Conservation (phyloP, 306 rosid genomes). For the Dryas alaskensis region DNA sequence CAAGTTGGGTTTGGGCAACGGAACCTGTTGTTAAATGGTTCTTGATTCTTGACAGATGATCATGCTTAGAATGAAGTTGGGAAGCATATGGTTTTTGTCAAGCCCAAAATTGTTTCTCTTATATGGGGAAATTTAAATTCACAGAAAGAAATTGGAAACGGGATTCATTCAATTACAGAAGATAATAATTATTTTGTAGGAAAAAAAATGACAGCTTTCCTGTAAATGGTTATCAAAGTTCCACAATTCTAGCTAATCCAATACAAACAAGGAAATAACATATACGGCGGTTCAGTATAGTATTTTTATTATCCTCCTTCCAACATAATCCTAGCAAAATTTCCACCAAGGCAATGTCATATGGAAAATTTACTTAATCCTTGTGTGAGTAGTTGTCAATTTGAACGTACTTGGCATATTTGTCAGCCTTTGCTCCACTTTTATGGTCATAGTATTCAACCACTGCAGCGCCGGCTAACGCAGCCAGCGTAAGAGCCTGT, state of each 20-base stretch:
- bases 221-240: not conserved
- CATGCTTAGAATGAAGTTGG: no score
- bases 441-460: constrained; percentile 79
- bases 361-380: constrained; percentile 25
- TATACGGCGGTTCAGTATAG: not conserved
- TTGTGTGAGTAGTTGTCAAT: constrained; percentile 42
- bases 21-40: no score
- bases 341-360: not conserved
- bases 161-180: not conserved
- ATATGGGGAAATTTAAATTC: no score
- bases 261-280: not conserved
- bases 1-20: no score
- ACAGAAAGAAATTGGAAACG: not conserved
- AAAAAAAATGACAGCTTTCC: not conserved
- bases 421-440: constrained; percentile 41
- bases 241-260: not conserved
- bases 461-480: constrained; percentile 80
- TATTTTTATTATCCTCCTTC: constrained; percentile 10
- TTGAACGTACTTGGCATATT: constrained; percentile 42
- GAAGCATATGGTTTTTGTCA: no score
- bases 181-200: not conserved
- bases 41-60: no score
- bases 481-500: constrained; percentile 90
- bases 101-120: no score
- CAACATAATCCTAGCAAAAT: not conserved